These are phyloP conservation scores for Eudorina sp. DNA, from an alignment of 139 green algal genomes.

Conservation along the genomic window DNA sequence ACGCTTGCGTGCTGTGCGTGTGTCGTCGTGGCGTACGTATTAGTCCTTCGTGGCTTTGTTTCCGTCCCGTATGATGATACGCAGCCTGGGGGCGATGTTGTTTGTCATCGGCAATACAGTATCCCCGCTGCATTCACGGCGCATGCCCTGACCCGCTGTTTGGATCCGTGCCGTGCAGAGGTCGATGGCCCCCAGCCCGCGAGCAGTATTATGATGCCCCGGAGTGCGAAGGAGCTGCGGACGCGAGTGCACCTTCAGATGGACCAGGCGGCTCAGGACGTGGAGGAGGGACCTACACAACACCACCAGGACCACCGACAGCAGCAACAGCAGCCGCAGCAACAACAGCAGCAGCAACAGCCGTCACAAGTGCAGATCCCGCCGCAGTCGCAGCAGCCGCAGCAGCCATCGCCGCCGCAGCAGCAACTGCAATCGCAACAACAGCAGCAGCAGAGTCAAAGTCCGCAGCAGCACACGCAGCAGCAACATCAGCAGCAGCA, in stretches of 20 bases:
- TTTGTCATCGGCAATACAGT: too few species aligned
- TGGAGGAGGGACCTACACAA: background rate
- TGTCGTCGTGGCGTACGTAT: too few species aligned
- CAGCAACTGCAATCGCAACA: background rate
- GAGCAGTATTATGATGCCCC: background rate
- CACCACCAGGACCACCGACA: background rate
- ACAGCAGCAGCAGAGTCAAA: background rate
- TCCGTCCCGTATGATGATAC: too few species aligned
- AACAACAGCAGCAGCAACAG: slow-evolving; percentile 7
- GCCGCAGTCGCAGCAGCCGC: slow-evolving; percentile 2
- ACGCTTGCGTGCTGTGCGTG: too few species aligned
- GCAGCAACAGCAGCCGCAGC: slow-evolving; percentile 17
- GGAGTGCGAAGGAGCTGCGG: background rate
- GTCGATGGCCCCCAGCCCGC: slow-evolving; percentile 22
- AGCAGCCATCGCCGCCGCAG: background rate
- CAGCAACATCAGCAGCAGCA: background rate
- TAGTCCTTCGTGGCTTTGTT: too few species aligned
- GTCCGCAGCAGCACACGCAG: background rate
- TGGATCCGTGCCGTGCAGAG: background rate
- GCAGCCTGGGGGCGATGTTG: too few species aligned
- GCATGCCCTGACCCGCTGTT: too few species aligned
- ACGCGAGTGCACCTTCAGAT: background rate
- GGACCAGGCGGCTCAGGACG: slow-evolving; percentile 1
- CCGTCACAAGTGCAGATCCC: background rate
- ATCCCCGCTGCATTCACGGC: too few species aligned